Base-by-base conservation (phyloP, 1,139 yeast genomes). In the Blastobotrys ciferrii region DNA sequence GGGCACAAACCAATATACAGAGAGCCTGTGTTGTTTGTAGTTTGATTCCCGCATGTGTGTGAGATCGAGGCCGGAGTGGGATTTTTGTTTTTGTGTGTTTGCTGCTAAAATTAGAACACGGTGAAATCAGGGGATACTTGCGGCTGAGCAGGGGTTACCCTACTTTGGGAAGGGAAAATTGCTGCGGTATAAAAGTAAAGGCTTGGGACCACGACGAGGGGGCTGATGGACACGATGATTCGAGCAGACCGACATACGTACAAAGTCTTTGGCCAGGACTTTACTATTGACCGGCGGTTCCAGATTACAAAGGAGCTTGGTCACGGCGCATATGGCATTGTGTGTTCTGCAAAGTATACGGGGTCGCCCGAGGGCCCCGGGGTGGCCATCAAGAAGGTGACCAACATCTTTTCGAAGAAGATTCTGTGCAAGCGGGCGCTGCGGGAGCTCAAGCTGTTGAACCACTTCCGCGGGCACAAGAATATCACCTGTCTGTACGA, bases 271-370 rank as follows among this genome's bases (percentile, higher is more conserved):
- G 85, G 86, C 64, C 97, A 89, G 69, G 95, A 87, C 61, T 91
- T 91, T 65, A 80, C 88, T 44, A 88, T 91, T 51, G 96, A 89
- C 67, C 80, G 80, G 58, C 73, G 95, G 51, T 87, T 89, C 68
- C 84, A 87, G 63, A 77, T 92, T 57, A 86, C 87, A 53, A 87
- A 89, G 61, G 96, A 89, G 60, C 76, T 92, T 44, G 98, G 98
- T 23, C 96, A 91, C 61, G 98, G 98, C 2, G 97, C 98, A 0
- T 92, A 92, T 64, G 98, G 98, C 30, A 82, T 91, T 4, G 98
- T 92, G 4, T 92, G 96, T 62, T 86, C 96, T 1, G 98, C 98
- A 30, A 80, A 81, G 61, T 91, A 91, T 67, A 72, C 77, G 4
- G 84, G 81, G 47, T 72, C 79, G 1, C 78, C 81, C 18, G 92